A percentile compares a stretch with the other conserved stretches of the same genome.
These are phyloP conservation scores for Suillus subluteus DNA, from an alignment of 768 basidiomycete species.

Conservation along the genomic window DNA sequence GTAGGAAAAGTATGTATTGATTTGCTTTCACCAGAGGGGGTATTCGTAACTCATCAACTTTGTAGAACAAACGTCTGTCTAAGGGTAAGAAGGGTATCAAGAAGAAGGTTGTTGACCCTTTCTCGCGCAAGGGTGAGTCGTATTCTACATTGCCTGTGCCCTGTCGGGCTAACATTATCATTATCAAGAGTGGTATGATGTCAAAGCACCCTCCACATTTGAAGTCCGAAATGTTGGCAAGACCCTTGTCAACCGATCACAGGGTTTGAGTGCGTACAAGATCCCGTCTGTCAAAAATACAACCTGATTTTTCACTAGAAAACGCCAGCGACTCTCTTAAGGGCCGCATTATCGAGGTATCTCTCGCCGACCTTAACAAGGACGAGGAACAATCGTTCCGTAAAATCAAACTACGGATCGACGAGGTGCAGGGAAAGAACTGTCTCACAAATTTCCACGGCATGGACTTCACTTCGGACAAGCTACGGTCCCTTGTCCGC, in stretches of 20 bases:
- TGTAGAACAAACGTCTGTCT: constrained; percentile 94
- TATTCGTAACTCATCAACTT: constrained; percentile 9
- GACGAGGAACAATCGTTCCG: constrained; percentile 99
- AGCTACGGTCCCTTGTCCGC: constrained; percentile 98
- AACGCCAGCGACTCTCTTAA: constrained; percentile 98
- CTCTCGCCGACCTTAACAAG: constrained; percentile 97
- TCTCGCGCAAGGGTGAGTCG: constrained; percentile 92
- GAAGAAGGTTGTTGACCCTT: constrained; percentile 99
- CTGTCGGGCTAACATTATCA: constrained; percentile 11
- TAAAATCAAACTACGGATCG: constrained; percentile 98
- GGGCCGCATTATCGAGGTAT: constrained; percentile 95
- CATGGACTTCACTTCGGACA: constrained; percentile 99
- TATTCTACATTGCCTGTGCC: background rate
- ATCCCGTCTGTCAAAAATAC: constrained; percentile 3
- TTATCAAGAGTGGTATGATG: constrained; percentile 94
- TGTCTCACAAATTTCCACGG: constrained; percentile 99
- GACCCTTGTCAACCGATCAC: constrained; percentile 97
- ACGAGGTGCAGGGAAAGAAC: constrained; percentile 97
- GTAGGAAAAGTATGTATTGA: constrained; percentile 76
- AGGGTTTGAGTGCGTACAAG: constrained; percentile 86
- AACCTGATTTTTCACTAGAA: constrained; percentile 53
- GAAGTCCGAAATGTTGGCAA: constrained; percentile 97
- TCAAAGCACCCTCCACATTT: constrained; percentile 98
- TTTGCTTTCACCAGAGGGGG: background rate
- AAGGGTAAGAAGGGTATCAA: constrained; percentile 99